Evolutionary conservation across 2,329 filamentous ascomycete species (phyloP), one percentile per base, ranked within the genome.

Genomic region (Zasmidium citrigriseum): DNA sequence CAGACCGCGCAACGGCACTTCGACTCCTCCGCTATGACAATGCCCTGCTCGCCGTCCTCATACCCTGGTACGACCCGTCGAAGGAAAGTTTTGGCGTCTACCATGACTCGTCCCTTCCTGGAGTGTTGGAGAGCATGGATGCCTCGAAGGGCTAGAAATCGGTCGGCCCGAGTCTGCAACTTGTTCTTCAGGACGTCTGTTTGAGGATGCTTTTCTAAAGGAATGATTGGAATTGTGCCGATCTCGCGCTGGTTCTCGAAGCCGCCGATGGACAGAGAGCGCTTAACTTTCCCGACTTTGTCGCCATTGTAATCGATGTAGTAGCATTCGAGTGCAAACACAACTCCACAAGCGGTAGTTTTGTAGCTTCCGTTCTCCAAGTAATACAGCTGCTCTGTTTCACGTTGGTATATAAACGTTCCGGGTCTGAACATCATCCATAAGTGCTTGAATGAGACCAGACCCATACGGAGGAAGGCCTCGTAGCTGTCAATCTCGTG

Each of bases 71-170:
- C 16, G 4, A 38, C 34, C 3, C 46, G 46, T 1, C 53, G 53
- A 18, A 55, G 53, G 34, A 48, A 55, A 9, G 53, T 55, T 29
- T 55, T 55, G 20, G 53, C 53, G 34, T 55, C 53, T 27, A 55
- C 27, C 46, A 55, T 49, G 7, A 55, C 53, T 20, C 53, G 53
- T 2, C 46, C 46, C 27, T 55, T 55, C 24, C 20, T 55, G 7
- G 14, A n/a, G 25, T 55, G 53, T 20, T 55, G 53, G 20, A 55
- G n/a, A 16, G 24, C 29, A 38, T 55, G 46, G 14, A 55, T 55
- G 16, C 53, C 53, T 16, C 53, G 45, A 5, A 55, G 27, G 10
- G 47, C 23, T 14, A 55, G 25, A 11, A 50, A 55, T 14, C 53
- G 21, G 23, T 34, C 12, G 10, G 53, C 53, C 20, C 53, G 9